Evolutionary conservation across 768 basidiomycete species (phyloP).

Genomic region (Macrolepiota fuliginosa): DNA sequence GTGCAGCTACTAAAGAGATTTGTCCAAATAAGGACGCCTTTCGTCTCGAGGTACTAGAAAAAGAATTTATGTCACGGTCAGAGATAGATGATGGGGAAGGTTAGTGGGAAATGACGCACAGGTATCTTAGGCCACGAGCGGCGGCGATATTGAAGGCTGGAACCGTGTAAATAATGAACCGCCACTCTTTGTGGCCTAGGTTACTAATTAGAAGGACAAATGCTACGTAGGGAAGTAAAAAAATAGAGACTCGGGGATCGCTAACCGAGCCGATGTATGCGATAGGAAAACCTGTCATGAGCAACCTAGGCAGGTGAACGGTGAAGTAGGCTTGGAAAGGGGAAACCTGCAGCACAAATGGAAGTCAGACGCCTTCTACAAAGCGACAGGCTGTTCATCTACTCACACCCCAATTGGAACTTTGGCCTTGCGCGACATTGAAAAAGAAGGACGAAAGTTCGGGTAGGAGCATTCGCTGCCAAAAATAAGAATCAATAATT

Average conservation of each 20-base stretch:
- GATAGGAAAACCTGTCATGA: constrained; percentile 63
- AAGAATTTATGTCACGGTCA: neutral
- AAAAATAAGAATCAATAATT: constrained; percentile 82
- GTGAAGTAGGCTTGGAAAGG: constrained; percentile 68
- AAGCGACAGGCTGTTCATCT: neutral
- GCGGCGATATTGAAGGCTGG: constrained; percentile 81
- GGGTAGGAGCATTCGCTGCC: constrained; percentile 68
- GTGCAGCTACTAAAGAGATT: constrained; percentile 41
- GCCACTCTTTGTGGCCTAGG: constrained; percentile 96
- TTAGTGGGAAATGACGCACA: constrained; percentile 46
- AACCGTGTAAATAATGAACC: constrained; percentile 87
- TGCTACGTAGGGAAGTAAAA: constrained; percentile 48
- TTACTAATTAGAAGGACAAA: constrained; percentile 68
- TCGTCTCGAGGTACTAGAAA: constrained; percentile 40
- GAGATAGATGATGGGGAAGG: neutral
- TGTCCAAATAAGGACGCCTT: constrained; percentile 48
- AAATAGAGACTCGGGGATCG: constrained; percentile 47
- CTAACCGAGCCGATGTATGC: constrained; percentile 47
- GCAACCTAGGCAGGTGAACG: constrained; percentile 71
- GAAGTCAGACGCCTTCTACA: constrained; percentile 7
- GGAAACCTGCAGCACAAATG: constrained; percentile 44
- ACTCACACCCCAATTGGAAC: constrained; percentile 89
- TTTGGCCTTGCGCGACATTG: constrained; percentile 86
- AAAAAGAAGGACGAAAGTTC: constrained; percentile 78
- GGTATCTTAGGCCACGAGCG: constrained; percentile 55